phyloP scores from a whole-genome alignment of 768 basidiomycete genomes.

The Trametes cinnabarina region DNA sequence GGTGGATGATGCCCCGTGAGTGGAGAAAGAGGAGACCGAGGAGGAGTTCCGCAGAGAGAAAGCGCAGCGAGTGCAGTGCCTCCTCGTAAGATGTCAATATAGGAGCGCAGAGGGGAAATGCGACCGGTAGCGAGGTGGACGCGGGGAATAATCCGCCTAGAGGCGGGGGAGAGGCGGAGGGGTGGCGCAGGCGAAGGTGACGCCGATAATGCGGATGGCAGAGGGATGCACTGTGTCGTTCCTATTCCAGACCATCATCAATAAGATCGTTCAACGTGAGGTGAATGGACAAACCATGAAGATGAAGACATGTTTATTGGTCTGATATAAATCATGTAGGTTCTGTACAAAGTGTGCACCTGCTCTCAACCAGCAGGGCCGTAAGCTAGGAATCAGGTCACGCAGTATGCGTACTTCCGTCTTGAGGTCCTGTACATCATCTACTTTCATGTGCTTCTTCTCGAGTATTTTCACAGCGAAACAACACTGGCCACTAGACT shows the following conservation, averaged over 20 bases:
- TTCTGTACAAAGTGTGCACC: constrained; percentile 7
- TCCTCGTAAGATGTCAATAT: constrained; percentile 6
- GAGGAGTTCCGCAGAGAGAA: constrained; percentile 15
- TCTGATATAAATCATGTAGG: constrained; percentile 4
- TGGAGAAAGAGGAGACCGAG: constrained; percentile 15
- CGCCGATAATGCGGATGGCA: constrained; percentile 7
- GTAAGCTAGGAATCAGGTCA: not conserved
- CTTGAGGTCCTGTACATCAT: constrained; percentile 13
- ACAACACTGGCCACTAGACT: not conserved
- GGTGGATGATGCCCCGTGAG: constrained; percentile 16
- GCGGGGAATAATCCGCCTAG: not conserved
- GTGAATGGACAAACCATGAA: not conserved
- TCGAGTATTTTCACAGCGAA: constrained; percentile 16
- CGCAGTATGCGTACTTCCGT: constrained; percentile 7
- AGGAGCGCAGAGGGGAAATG: constrained; percentile 9
- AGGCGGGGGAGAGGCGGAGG: not conserved
- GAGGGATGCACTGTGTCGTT: constrained; percentile 7
- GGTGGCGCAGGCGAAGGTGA: constrained; percentile 2
- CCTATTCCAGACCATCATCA: not conserved
- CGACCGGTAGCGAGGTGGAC: constrained; percentile 6
- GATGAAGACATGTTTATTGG: constrained; percentile 14
- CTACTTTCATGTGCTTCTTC: constrained; percentile 6
- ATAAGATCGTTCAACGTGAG: not conserved
- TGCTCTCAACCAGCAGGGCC: not conserved
- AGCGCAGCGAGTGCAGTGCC: constrained; percentile 2